A percentile compares a stretch with the other conserved stretches of the same genome.
phyloP scores from a whole-genome alignment of 2,329 filamentous ascomycete genomes.

The Knufia petricola region DNA sequence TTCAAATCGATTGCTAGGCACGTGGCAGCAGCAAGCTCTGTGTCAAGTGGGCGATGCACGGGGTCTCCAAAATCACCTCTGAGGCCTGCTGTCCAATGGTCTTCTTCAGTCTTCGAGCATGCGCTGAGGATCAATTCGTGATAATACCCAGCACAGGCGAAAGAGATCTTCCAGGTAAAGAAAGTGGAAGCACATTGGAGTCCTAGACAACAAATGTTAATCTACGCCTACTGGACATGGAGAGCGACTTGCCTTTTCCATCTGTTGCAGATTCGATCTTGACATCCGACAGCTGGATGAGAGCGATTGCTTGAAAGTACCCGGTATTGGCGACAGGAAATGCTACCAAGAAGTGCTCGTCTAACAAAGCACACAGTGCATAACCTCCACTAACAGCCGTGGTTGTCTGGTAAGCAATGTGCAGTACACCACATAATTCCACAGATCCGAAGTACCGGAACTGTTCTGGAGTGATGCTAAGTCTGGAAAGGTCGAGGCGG shows the following conservation, averaged over 20 bases:
- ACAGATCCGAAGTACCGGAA: constrained; percentile 74
- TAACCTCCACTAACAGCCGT: constrained; percentile 65
- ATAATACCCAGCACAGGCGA: constrained; percentile 64
- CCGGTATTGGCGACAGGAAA: constrained; percentile 54
- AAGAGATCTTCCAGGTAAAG: constrained; percentile 85
- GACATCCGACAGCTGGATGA: constrained; percentile 57
- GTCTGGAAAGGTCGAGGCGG: constrained; percentile 62
- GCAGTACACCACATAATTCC: constrained; percentile 69
- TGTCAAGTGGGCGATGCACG: constrained; percentile 33
- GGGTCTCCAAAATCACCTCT: constrained; percentile 40
- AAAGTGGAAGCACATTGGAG: constrained; percentile 78
- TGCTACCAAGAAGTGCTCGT: constrained; percentile 67
- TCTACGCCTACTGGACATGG: constrained; percentile 26
- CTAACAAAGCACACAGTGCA: constrained; percentile 77
- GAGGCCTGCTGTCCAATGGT: constrained; percentile 67
- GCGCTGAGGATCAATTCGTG: constrained; percentile 83
- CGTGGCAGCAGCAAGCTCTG: constrained; percentile 42
- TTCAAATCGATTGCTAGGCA: constrained; percentile 62
- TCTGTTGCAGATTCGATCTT: constrained; percentile 66
- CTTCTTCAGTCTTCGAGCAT: constrained; percentile 69
- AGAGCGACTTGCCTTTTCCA: constrained; percentile 53
- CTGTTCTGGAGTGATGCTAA: constrained; percentile 45
- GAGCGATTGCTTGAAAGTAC: constrained; percentile 64
- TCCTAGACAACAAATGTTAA: constrained; percentile 46
- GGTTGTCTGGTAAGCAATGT: constrained; percentile 70